Conservation (phyloP, 495 filamentous ascomycete species). For the Neurospora sublineolata region DNA sequence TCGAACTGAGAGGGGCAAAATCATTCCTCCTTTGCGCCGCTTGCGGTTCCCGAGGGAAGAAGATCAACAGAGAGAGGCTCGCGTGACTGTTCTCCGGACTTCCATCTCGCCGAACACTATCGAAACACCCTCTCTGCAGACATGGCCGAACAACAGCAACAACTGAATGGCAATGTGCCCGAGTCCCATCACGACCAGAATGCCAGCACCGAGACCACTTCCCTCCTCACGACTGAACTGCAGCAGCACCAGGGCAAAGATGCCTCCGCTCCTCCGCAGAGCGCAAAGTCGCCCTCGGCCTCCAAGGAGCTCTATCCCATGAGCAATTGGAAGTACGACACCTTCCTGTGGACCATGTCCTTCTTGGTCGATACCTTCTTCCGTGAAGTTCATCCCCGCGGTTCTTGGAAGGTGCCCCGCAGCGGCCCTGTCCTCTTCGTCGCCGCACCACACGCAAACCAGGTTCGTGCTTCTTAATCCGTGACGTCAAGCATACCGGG, state of each 20-base stretch:
- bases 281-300: slow-evolving; percentile 10
- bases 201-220: not conserved
- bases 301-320: slow-evolving; percentile 54
- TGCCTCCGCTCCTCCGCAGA: slow-evolving; percentile 10
- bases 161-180: not conserved
- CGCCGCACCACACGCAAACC: slow-evolving; percentile 96
- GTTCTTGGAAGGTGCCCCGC: slow-evolving; percentile 83
- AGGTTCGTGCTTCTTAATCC: slow-evolving; percentile 39
- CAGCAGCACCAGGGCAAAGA: slow-evolving; percentile 6
- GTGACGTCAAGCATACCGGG: not conserved
- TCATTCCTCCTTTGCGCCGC: not conserved
- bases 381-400: slow-evolving; percentile 88
- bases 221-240: slow-evolving; percentile 9
- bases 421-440: slow-evolving; percentile 88
- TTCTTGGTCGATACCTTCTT: slow-evolving; percentile 91
- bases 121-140: not conserved
- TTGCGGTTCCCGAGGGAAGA: not conserved
- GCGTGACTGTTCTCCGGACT: not conserved
- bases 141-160: not conserved
- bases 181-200: not conserved
- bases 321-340: slow-evolving; percentile 68
- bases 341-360: slow-evolving; percentile 71
- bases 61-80: not conserved
- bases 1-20: not conserved
- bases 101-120: not conserved